phyloP scores from a whole-genome alignment of 768 basidiomycete genomes.

The Thelephora aurantiotincta region DNA sequence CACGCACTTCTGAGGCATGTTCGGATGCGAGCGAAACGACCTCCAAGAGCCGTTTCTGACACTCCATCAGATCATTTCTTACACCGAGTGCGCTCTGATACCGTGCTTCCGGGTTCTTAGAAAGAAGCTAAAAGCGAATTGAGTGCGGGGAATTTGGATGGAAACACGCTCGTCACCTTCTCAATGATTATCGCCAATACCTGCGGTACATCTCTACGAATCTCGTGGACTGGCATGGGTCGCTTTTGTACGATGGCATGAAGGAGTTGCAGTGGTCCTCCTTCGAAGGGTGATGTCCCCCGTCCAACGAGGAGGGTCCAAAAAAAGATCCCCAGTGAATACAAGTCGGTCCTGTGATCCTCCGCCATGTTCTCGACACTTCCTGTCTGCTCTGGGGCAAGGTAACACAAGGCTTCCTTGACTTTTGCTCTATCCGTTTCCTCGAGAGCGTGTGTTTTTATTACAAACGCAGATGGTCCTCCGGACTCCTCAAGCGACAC shows the following conservation, averaged over 20 bases:
- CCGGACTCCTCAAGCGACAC: conserved; percentile 59
- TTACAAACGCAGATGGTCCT: conserved; percentile 55
- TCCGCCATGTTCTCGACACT: conserved; percentile 58
- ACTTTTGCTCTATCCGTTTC: conserved; percentile 54
- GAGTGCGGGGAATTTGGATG: conserved; percentile 1
- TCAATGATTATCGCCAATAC: conserved; percentile 60
- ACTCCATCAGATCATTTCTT: conserved; percentile 52
- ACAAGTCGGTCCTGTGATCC: conserved; percentile 63
- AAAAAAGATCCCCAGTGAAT: conserved; percentile 59
- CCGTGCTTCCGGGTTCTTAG: conserved; percentile 51
- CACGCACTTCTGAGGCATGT: conserved; percentile 37
- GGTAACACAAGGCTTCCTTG: conserved; percentile 62
- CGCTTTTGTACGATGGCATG: conserved; percentile 61
- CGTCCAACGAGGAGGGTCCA: conserved; percentile 66
- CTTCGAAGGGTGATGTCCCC: conserved; percentile 26
- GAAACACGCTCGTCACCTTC: conserved; percentile 26
- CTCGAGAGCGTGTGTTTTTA: conserved; percentile 34
- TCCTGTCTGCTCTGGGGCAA: conserved; percentile 67
- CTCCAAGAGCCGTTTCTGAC: conserved; percentile 47
- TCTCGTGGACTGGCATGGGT: conserved; percentile 65
- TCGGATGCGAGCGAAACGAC: conserved; percentile 44
- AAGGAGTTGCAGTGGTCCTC: conserved; percentile 39
- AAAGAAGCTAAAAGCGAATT: conserved; percentile 31
- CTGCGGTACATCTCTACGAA: conserved; percentile 57
- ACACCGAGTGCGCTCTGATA: conserved; percentile 65